Evolutionary conservation across 2,329 filamentous ascomycete species (phyloP).

Genomic region (Chaetomium strumarium): DNA sequence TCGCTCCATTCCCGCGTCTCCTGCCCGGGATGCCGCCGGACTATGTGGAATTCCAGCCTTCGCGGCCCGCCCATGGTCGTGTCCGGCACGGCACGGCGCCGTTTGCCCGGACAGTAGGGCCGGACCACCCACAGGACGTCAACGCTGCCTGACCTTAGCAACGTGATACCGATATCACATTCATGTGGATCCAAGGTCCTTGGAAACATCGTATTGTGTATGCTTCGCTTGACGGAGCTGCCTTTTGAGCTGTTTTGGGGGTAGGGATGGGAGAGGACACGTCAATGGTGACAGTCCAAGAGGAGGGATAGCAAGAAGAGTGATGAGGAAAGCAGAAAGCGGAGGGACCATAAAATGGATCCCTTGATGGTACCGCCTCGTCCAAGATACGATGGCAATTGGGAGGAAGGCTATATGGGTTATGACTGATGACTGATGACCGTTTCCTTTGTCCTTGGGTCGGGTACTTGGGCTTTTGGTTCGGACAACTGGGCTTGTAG

Average conservation of each 20-base stretch:
- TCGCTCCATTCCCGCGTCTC: neutral
- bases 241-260: neutral
- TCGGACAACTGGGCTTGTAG: conserved; percentile 6
- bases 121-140: neutral
- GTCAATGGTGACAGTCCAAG: neutral
- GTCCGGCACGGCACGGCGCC: neutral
- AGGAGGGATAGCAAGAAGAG: neutral
- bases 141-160: neutral
- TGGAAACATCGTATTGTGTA: neutral
- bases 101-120: neutral
- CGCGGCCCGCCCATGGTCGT: conserved; percentile 1
- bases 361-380: conserved; percentile 3
- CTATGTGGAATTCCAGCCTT: neutral
- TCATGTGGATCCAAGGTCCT: neutral
- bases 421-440: conserved; percentile 17
- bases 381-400: conserved; percentile 3
- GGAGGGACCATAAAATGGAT: conserved; percentile 7
- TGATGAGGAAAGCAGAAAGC: neutral
- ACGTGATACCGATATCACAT: neutral
- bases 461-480: neutral
- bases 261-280: neutral
- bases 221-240: neutral
- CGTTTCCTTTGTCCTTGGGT: neutral
- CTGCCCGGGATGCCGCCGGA: conserved; percentile 1
- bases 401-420: conserved; percentile 12